phyloP scores from a whole-genome alignment of 129 eudicot genomes.

The Escallonia herrerae region DNA sequence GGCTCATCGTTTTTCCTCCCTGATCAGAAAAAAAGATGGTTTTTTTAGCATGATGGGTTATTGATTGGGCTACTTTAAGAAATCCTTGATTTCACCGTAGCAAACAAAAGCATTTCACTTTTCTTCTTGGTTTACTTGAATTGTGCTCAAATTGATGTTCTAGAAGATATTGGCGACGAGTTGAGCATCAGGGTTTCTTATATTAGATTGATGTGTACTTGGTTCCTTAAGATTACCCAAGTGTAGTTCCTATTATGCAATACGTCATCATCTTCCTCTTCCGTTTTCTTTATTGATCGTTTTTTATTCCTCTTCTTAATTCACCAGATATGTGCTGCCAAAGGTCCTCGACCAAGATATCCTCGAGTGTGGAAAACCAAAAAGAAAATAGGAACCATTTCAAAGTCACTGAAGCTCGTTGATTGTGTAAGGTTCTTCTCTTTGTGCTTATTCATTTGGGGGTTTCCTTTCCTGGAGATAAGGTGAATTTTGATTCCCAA shows the following conservation, averaged over 20 bases:
- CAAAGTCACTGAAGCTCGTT: conserved; percentile 80
- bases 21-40: too few species aligned
- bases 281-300: neutral
- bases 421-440: conserved; percentile 59
- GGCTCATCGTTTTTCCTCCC: too few species aligned
- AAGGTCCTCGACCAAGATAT: conserved; percentile 95
- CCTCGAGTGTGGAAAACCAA: conserved; percentile 91
- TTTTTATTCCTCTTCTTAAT: neutral
- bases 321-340: conserved; percentile 75
- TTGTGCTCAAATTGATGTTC: too few species aligned
- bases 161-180: neutral
- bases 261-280: neutral
- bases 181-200: neutral
- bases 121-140: too few species aligned
- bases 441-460: conserved; percentile 4
- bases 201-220: neutral
- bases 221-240: neutral
- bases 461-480: neutral
- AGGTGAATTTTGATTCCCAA: neutral
- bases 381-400: conserved; percentile 69
- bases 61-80: too few species aligned
- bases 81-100: too few species aligned
- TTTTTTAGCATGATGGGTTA: too few species aligned
- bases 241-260: neutral
- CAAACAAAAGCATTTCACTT: too few species aligned